Percentiles rank a stretch among this genome's conserved stretches.
phyloP scores from a whole-genome alignment of 2,329 filamentous ascomycete genomes.

The Plenodomus tracheiphilus region DNA sequence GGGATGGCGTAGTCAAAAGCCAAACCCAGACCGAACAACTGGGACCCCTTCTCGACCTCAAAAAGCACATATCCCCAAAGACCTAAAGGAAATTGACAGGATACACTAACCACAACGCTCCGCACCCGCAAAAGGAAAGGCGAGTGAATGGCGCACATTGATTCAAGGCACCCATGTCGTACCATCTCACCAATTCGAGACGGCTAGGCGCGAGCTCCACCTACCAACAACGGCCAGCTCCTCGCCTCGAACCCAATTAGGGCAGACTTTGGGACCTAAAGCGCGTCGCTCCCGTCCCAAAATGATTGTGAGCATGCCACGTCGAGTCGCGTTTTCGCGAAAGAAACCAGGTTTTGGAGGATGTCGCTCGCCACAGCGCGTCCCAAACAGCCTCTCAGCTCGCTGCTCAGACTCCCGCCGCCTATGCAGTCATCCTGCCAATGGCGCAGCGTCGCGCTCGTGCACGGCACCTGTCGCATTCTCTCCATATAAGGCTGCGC shows the following conservation, averaged over 20 bases:
- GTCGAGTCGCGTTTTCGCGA: conserved; percentile 8
- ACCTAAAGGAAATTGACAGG: conserved; percentile 7
- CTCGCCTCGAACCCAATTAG: conserved; percentile 9
- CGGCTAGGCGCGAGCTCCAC: conserved; percentile 11
- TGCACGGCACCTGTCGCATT: not conserved
- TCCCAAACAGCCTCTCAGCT: conserved; percentile 1
- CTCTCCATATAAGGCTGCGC: not conserved
- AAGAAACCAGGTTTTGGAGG: not conserved
- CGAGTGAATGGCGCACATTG: not conserved
- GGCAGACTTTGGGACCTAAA: conserved; percentile 9
- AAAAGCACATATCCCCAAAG: conserved; percentile 6
- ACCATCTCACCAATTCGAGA: conserved; percentile 12
- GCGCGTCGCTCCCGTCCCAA: conserved; percentile 6
- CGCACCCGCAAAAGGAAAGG: conserved; percentile 4
- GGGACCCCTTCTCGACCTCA: conserved; percentile 1
- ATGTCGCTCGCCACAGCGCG: conserved; percentile 5
- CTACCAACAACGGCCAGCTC: conserved; percentile 14
- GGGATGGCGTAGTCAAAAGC: not conserved
- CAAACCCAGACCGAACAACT: conserved; percentile 2
- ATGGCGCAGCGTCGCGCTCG: not conserved
- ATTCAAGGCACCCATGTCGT: conserved; percentile 2
- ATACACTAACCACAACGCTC: conserved; percentile 10
- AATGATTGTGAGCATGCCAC: not conserved
- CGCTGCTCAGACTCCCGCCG: not conserved
- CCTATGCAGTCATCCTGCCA: not conserved